These are phyloP conservation scores for Alternaria viburni DNA, from an alignment of 2,329 filamentous ascomycete genomes.

Conservation along the genomic window DNA sequence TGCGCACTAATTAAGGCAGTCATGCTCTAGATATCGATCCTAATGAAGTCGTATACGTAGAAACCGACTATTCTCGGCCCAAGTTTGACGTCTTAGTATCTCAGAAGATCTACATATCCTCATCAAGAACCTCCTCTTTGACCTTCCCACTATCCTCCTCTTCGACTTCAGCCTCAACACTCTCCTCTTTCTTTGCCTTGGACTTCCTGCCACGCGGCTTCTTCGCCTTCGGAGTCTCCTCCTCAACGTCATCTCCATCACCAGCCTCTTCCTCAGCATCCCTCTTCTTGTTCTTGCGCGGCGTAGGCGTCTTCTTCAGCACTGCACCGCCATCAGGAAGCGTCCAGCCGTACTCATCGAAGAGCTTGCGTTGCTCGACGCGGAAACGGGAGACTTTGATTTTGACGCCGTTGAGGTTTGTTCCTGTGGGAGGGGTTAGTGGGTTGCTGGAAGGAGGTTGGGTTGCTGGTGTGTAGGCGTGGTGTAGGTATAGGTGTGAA, in stretches of 20 bases:
- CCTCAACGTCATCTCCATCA: neutral
- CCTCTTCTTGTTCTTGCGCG: slow-evolving; percentile 8
- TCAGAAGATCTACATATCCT: neutral
- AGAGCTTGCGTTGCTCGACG: neutral
- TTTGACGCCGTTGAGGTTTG: neutral
- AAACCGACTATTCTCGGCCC: neutral
- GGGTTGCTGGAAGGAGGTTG: neutral
- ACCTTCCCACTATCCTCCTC: neutral
- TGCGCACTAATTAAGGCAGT: neutral
- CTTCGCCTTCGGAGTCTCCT: neutral
- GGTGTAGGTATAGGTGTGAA: too few relatives aligned
- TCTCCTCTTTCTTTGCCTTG: slow-evolving; percentile 18
- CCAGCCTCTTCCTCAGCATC: neutral
- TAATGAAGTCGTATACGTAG: neutral
- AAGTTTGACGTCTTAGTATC: neutral
- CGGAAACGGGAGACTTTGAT: neutral
- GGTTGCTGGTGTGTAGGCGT: too few relatives aligned
- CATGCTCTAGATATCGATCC: neutral
- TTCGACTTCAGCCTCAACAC: neutral
- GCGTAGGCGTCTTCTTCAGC: neutral
- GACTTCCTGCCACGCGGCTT: neutral
- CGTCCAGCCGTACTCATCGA: neutral
- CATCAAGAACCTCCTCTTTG: slow-evolving; percentile 4
- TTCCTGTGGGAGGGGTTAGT: neutral
- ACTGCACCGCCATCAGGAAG: neutral